phyloP scores from a whole-genome alignment of 2,329 filamentous ascomycete genomes.

The Fusarium sp. region DNA sequence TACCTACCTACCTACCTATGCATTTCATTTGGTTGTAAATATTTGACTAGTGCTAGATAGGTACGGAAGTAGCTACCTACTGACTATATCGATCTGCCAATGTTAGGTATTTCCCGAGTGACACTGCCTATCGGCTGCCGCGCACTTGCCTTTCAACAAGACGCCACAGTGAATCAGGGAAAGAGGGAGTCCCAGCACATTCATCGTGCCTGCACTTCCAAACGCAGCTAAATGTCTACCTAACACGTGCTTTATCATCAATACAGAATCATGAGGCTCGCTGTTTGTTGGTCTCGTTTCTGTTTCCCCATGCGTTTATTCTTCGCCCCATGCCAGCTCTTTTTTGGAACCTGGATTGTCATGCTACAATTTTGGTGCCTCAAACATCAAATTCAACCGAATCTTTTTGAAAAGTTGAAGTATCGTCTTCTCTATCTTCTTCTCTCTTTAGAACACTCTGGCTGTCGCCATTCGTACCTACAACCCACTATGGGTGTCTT shows the following conservation, averaged over 20 bases:
- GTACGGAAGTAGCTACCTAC: background rate
- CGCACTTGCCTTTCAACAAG: slow-evolving; percentile 23
- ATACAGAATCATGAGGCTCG: slow-evolving; percentile 1
- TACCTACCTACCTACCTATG: too few species aligned
- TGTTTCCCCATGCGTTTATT: slow-evolving; percentile 1
- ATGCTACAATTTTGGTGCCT: slow-evolving; percentile 37
- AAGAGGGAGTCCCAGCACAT: background rate
- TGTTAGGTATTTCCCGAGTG: background rate
- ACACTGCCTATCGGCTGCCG: slow-evolving; percentile 7
- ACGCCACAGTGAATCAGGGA: slow-evolving; percentile 5
- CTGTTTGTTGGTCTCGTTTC: background rate
- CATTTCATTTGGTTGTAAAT: background rate
- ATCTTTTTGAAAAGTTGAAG: slow-evolving; percentile 25
- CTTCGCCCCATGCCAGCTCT: slow-evolving; percentile 14
- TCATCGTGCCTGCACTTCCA: slow-evolving; percentile 9
- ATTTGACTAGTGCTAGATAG: background rate
- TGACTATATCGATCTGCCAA: slow-evolving; percentile 1
- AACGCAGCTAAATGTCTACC: background rate
- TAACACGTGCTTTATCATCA: slow-evolving; percentile 6
- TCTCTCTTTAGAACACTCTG: background rate
- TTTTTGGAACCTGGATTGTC: slow-evolving; percentile 41
- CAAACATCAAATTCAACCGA: slow-evolving; percentile 12
- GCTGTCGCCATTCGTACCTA: slow-evolving; percentile 3
- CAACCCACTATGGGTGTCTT: slow-evolving; percentile 59
- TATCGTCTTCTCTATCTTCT: slow-evolving; percentile 8